phyloP scores from a whole-genome alignment of 495 filamentous ascomycete genomes.

The Lepidopterella palustris region DNA sequence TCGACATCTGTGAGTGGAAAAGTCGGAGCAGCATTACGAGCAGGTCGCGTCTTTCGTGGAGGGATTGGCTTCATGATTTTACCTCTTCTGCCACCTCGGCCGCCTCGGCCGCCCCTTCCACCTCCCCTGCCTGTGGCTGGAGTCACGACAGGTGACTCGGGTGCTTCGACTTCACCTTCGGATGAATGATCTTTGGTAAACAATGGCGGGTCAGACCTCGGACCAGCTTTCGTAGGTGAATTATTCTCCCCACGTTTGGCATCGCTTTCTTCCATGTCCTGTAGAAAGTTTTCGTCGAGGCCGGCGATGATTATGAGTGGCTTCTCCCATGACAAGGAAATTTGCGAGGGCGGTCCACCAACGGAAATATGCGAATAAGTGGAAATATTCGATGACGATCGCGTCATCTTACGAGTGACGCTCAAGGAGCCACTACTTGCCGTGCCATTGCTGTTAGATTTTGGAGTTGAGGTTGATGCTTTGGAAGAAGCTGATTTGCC shows the following conservation, averaged over 20 bases:
- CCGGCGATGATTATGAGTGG: slow-evolving; percentile 15
- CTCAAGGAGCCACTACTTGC: neutral
- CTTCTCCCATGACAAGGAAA: slow-evolving; percentile 8
- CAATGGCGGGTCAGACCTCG: neutral
- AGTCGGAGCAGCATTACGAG: slow-evolving; percentile 20
- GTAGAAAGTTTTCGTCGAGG: slow-evolving; percentile 14
- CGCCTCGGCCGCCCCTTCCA: slow-evolving; percentile 9
- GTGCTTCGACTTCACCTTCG: neutral
- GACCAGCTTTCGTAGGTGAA: neutral
- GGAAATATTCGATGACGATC: slow-evolving; percentile 21
- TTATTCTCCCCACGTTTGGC: neutral
- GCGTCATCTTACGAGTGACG: slow-evolving; percentile 12
- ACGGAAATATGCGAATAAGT: slow-evolving; percentile 11
- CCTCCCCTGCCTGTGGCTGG: neutral
- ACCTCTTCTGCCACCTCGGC: slow-evolving; percentile 12
- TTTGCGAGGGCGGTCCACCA: neutral
- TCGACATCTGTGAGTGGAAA: slow-evolving; percentile 25
- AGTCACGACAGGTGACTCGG: neutral
- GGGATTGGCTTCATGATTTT: slow-evolving; percentile 2
- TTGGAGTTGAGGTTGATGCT: slow-evolving; percentile 12
- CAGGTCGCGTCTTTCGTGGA: slow-evolving; percentile 11
- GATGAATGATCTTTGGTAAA: neutral
- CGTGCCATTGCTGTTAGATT: slow-evolving; percentile 2
- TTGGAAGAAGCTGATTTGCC: slow-evolving; percentile 15
- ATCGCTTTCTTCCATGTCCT: slow-evolving; percentile 2